A percentile compares a stretch with the other conserved stretches of the same genome.
Conservation (phyloP, 768 basidiomycete species). For the Phylloporus scabripes region DNA sequence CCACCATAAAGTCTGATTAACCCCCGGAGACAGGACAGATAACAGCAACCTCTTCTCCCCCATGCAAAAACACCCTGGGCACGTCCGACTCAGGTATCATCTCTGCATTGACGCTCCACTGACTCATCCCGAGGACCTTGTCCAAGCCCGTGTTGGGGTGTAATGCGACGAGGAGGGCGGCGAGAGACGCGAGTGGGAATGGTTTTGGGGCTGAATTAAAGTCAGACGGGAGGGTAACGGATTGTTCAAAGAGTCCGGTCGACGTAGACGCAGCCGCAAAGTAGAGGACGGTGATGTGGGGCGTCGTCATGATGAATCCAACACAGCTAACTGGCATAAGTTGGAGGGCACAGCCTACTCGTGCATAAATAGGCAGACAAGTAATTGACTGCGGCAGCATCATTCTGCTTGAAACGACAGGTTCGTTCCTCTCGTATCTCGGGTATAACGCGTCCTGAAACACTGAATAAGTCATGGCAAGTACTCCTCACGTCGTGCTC, state of each 20-base stretch:
- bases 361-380: background rate
- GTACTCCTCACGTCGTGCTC: conserved; percentile 21
- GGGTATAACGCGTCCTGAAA: background rate
- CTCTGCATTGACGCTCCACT: conserved; percentile 78
- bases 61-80: conserved; percentile 39
- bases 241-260: conserved; percentile 52
- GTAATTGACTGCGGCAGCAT: background rate
- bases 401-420: background rate
- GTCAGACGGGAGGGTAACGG: conserved; percentile 39
- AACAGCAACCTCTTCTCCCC: conserved; percentile 74
- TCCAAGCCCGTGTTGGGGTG: conserved; percentile 49
- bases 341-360: background rate
- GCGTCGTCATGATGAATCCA: background rate
- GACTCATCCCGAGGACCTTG: conserved; percentile 52
- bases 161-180: conserved; percentile 45
- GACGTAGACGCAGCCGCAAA: conserved; percentile 67
- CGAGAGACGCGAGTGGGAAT: conserved; percentile 49
- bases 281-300: conserved; percentile 42
- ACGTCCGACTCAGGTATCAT: conserved; percentile 62
- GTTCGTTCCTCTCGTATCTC: background rate
- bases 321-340: too few species aligned
- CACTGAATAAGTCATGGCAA: conserved; percentile 11
- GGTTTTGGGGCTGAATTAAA: conserved; percentile 8
- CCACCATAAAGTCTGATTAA: background rate
- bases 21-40: conserved; percentile 84